Evolutionary conservation across 768 basidiomycete genomes (phyloP).

Genomic region (Russula dissimulans): DNA sequence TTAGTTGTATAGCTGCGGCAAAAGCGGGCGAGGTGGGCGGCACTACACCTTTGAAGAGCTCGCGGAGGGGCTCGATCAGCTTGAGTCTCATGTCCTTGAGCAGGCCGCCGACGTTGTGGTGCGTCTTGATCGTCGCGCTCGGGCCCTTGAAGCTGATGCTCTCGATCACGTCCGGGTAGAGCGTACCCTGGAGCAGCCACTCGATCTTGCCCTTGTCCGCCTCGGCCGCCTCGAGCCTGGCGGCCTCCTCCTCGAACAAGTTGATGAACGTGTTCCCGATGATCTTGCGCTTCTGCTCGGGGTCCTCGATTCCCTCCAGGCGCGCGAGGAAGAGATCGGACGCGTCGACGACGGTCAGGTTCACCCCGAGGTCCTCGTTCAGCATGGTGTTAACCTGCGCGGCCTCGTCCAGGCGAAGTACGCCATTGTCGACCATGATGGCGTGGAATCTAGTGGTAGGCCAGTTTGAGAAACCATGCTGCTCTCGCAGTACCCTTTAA

Average conservation of each 20-base stretch:
- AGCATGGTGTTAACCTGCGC: conserved; percentile 90
- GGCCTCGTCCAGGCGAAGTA: conserved; percentile 86
- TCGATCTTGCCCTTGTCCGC: conserved; percentile 86
- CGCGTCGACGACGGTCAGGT: conserved; percentile 91
- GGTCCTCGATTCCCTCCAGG: conserved; percentile 89
- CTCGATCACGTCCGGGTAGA: conserved; percentile 99
- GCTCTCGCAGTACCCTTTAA: not conserved
- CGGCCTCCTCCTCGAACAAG: conserved; percentile 91
- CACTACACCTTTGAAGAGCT: conserved; percentile 88
- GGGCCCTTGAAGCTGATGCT: conserved; percentile 99
- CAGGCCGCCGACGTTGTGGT: conserved; percentile 96
- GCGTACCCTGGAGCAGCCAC: conserved; percentile 94
- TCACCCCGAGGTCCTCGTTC: conserved; percentile 87
- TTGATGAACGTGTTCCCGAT: conserved; percentile 99
- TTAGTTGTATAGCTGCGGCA: too few species aligned
- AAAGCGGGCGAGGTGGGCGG: too few species aligned
- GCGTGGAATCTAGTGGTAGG: conserved; percentile 79
- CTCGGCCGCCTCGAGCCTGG: conserved; percentile 75
- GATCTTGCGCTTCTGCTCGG: conserved; percentile 94
- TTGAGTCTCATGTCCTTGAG: conserved; percentile 98
- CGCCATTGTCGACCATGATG: conserved; percentile 99
- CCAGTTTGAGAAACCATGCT: conserved; percentile 1
- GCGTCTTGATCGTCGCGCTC: conserved; percentile 98
- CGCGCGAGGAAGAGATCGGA: conserved; percentile 86
- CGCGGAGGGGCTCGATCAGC: conserved; percentile 92